These are phyloP conservation scores for Orobanche coerulescens DNA, from an alignment of 257 asterid genomes.

Conservation along the genomic window DNA sequence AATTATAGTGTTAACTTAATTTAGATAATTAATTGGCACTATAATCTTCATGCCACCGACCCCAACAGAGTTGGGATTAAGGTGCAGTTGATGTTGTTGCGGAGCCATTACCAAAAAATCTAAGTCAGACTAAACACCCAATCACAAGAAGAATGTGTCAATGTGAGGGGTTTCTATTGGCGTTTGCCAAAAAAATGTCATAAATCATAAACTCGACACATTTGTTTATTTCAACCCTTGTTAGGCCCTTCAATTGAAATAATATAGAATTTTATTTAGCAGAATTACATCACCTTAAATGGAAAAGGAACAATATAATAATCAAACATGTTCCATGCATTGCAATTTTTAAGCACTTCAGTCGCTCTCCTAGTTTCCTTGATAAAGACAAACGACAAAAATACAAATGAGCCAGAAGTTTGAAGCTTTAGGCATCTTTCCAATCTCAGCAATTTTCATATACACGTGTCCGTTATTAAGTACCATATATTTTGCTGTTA, in stretches of 20 bases:
- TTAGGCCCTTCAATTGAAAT: neutral
- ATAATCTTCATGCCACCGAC: too few relatives aligned
- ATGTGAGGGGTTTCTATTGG: neutral
- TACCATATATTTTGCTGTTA: slow-evolving; percentile 4
- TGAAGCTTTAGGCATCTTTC: neutral
- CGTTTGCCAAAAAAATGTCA: neutral
- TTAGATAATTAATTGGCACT: too few relatives aligned
- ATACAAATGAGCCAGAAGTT: neutral
- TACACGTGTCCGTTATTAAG: neutral
- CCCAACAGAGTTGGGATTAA: too few relatives aligned
- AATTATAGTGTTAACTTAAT: too few relatives aligned
- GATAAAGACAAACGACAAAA: neutral
- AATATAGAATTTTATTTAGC: neutral
- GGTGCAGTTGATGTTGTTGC: too few relatives aligned
- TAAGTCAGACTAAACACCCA: neutral
- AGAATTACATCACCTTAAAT: neutral
- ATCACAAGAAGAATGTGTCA: neutral
- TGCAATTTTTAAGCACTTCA: neutral
- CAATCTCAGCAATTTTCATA: neutral
- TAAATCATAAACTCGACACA: neutral
- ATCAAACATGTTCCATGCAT: neutral
- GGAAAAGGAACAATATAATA: slow-evolving; percentile 1
- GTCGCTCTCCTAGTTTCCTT: neutral
- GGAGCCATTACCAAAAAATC: too few relatives aligned
- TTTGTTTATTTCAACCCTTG: neutral